Evolutionary conservation across 805 yeast species (phyloP), one percentile per base, ranked within the genome.

Genomic region (Ogataea nitratoaversa): DNA sequence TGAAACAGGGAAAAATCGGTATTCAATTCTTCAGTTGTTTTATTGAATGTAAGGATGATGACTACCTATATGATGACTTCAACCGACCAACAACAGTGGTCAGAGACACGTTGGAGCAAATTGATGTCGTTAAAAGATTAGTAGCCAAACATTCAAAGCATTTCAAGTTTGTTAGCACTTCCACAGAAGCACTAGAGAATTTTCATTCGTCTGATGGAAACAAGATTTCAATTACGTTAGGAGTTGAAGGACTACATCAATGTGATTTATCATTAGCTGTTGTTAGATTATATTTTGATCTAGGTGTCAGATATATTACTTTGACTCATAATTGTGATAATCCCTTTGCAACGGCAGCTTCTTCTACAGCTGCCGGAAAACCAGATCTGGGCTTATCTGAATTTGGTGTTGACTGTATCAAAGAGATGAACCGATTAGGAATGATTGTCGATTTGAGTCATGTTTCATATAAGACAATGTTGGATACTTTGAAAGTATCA

Each of bases 301-400:
- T 73, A 23, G 78, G 79, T 12, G 74, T 72, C 9, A 50, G 78
- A 24, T 74, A 74, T 51, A 69, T 71, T 36, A 74, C 79, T 0
- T 49, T 74, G 42, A 73, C 78, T 1, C 78, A 73, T 42, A 73
- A 73, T 49, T 72, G 78, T 53, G 76, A 72, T 48, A 73, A 73
- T 44, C 77, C 78, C 2, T 74, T 71, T 53, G 77, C 78, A 2
- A 72, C 77, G 8, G 74, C 78, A 14, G 76, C 77, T 5, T 61
- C 71, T 7, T 66, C 74, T 0, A 62, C 65, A 5, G 43, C 67
- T 14, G 73, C 62, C 19, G 76, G 77, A 2, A 58, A 59, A 31
- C 63, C 61, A n/a, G 78, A 73, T 47, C 47, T 50, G 25, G 79
- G 79, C 0, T 52, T 74, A 36, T 59, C 73, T 16, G 56, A 56